Percentiles rank a stretch among this genome's conserved stretches.
Conservation (phyloP, 1,139 yeast species). For the Blastobotrys petasosporus region DNA sequence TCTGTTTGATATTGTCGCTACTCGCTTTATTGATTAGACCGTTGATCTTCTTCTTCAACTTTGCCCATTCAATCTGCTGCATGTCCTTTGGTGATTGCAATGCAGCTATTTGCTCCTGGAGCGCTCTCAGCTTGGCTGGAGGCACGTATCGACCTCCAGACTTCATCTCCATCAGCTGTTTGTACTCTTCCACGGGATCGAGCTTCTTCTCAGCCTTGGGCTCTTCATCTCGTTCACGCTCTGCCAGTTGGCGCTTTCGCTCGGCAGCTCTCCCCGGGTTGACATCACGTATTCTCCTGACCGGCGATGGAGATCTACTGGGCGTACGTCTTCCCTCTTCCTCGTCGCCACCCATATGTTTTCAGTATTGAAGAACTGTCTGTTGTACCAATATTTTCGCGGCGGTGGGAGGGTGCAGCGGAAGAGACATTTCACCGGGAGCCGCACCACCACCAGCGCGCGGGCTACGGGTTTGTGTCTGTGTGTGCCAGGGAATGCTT, state of each 20-base stretch:
- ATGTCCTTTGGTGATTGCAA: conserved; percentile 33
- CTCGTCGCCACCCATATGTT: no score
- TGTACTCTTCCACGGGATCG: conserved; percentile 37
- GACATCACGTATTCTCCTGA: conserved; percentile 19
- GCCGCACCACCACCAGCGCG: no score
- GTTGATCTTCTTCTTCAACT: conserved; percentile 44
- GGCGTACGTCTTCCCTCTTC: no score
- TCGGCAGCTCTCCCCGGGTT: conserved; percentile 27
- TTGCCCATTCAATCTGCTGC: conserved; percentile 54
- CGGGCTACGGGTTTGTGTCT: no score
- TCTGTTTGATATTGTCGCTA: conserved; percentile 43
- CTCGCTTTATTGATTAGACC: conserved; percentile 45
- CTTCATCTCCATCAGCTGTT: conserved; percentile 36
- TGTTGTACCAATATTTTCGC: no score
- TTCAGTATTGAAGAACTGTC: no score
- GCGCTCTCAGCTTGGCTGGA: conserved; percentile 44
- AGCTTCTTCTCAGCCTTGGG: neutral
- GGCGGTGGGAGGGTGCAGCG: no score
- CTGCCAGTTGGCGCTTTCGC: conserved; percentile 27
- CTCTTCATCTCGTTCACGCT: conserved; percentile 13
- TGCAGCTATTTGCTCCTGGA: conserved; percentile 37
- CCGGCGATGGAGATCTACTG: no score
- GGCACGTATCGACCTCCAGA: conserved; percentile 49
- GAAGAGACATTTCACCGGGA: no score
- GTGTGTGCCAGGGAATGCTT: no score